These are phyloP conservation scores for Lichenothelia convexa DNA, from an alignment of 495 filamentous ascomycete species.

Conservation along the genomic window DNA sequence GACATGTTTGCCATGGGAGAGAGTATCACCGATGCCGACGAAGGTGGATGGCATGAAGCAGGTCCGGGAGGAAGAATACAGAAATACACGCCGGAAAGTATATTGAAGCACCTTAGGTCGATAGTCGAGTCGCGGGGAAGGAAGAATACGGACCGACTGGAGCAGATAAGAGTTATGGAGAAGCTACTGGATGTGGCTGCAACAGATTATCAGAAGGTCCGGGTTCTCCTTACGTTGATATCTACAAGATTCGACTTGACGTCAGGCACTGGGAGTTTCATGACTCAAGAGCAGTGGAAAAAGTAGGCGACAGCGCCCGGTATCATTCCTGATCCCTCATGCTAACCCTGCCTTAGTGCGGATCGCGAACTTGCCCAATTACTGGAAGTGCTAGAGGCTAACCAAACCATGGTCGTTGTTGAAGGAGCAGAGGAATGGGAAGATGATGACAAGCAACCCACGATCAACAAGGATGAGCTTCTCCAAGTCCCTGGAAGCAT, in stretches of 20 bases:
- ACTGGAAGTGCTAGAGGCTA: conserved; percentile 59
- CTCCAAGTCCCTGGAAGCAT: conserved; percentile 83
- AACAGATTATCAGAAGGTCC: conserved; percentile 85
- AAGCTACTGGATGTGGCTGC: conserved; percentile 75
- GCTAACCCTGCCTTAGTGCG: conserved; percentile 31
- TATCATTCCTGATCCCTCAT: neutral
- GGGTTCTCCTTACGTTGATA: conserved; percentile 78
- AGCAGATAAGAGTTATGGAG: conserved; percentile 96
- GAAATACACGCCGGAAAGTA: conserved; percentile 88
- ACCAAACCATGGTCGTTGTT: conserved; percentile 61
- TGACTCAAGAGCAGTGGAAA: conserved; percentile 97
- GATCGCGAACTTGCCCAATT: conserved; percentile 67
- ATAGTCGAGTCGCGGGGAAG: conserved; percentile 93
- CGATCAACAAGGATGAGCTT: conserved; percentile 47
- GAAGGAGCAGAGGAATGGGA: conserved; percentile 97
- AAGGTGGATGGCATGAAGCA: conserved; percentile 75
- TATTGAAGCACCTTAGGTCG: conserved; percentile 82
- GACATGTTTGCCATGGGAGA: conserved; percentile 19
- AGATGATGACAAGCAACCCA: conserved; percentile 85
- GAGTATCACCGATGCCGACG: conserved; percentile 29
- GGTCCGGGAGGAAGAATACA: conserved; percentile 72
- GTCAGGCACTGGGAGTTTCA: conserved; percentile 60
- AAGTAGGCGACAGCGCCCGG: no score
- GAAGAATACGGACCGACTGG: conserved; percentile 90
- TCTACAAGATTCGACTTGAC: conserved; percentile 90